Evolutionary conservation across 1,139 yeast species (phyloP), one percentile per base, ranked within the genome.

Genomic region (Yamadazyma blattariae): DNA sequence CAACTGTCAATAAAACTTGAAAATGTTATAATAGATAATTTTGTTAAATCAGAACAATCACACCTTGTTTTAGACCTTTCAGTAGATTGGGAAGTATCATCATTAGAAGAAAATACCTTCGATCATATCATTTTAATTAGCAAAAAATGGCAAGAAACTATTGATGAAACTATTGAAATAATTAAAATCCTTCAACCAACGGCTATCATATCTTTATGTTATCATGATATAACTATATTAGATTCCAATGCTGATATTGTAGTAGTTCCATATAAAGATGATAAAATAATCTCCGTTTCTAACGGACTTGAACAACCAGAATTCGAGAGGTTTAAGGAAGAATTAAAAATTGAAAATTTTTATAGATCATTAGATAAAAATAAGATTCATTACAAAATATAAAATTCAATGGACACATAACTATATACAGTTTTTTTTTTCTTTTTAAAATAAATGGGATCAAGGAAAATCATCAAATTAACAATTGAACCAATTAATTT

Each of bases 221-320:
- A 35, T 18, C 21, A 26, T 3, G 30, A 27, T 6, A 22, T 30
- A 15, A 35, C 35, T 10, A 18, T 29, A 11, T 16, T 35, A 11
- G 34, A 35, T n/a, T 27, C 34, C 2, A 31, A 23, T 13, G 38
- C 38, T 8, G 32, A 35, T 25, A 35, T 35, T 9, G 28, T 31
- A 4, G 21, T 35, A 8, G 31, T 32, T 10, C 33, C 36, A 10
- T 32, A 16, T 13, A 25, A 25, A 10, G 9, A 26, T 21, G 15
- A 29, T 17, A 34, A 34, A 21, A 30, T 29, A 9, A 29, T 34
- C 5, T 21, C 29, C 10, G 7, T 32, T 9, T 14, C 30, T 11
- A n/a, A 30, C 8, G 14, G 21, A 4, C 7, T 32, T 11, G 7
- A 13, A 10, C 22, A 15, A 7, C 34, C 30, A 17, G 19, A 17